Conservation (phyloP, 306 rosid species). For the Trifolium fragiferum region DNA sequence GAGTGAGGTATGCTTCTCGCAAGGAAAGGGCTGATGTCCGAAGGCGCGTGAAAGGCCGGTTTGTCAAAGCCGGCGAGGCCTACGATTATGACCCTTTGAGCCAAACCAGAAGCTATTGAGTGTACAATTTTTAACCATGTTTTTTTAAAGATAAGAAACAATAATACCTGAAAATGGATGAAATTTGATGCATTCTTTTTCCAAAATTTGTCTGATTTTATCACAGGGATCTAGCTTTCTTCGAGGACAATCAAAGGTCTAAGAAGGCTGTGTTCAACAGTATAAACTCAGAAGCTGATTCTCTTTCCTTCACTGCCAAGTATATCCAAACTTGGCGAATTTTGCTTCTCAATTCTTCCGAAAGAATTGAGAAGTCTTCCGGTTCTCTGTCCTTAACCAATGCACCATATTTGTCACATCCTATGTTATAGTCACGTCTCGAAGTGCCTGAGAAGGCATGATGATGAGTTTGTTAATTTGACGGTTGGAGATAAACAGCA, state of each 20-base stretch:
- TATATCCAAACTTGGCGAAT: constrained; percentile 31
- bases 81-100: constrained; percentile 90
- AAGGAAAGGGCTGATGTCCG: constrained; percentile 94
- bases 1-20: constrained; percentile 91
- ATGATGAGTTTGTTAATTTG: constrained; percentile 45
- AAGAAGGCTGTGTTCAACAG: constrained; percentile 46
- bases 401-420: constrained; percentile 36
- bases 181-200: constrained; percentile 51
- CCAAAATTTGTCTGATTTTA: constrained; percentile 60
- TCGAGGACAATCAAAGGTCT: constrained; percentile 44
- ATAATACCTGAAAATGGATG: constrained; percentile 47
- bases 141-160: constrained; percentile 54
- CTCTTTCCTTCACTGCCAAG: constrained; percentile 50
- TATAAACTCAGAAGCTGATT: constrained; percentile 48
- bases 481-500: constrained; percentile 35
- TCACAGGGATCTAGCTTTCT: constrained; percentile 63
- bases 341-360: constrained; percentile 31
- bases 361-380: constrained; percentile 29
- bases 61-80: constrained; percentile 92
- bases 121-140: constrained; percentile 64
- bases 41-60: constrained; percentile 93
- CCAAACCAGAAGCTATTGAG: constrained; percentile 89
- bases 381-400: constrained; percentile 46
- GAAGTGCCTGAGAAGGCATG: constrained; percentile 47
- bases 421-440: constrained; percentile 44